Evolutionary conservation across 208 protist genomes (phyloP), one percentile per base, ranked within the genome.

Genomic region (Trypanosoma cruzi): DNA sequence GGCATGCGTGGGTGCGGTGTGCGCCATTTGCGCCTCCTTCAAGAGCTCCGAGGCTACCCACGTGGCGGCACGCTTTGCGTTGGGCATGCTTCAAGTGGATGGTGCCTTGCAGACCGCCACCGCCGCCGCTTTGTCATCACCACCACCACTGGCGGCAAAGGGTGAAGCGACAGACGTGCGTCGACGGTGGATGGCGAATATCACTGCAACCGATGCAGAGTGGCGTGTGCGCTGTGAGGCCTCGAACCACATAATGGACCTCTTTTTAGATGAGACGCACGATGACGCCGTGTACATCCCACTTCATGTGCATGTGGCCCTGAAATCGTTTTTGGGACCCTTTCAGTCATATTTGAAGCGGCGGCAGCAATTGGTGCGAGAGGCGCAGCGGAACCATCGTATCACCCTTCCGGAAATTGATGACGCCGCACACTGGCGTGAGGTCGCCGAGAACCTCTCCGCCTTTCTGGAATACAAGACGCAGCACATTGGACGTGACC

Each of bases 391-490:
- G 1, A 64, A 79, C 55, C 79, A 85, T 52, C 64, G 66, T 8
- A 29, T 89, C 2, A 73, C 55, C 6, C 65, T 72, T 14, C 63
- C 59, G 57, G 79, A 80, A 36, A 57, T 82, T 7, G 63, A 80
- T 13, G 84, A 88, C 13, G 70, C 63, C 18, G 81, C 71, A 57
- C 73, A 85, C 70, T 91, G 85, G 86, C 59, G 57, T 2, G 89
- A 94, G 68, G 71, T 94, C 24, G 46, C 62, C 28, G 84, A 92
- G 31, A 94, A 94, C 64, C 68, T 94, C 29, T 65, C 44, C 4
- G 89, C 81, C 18, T 94, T 94, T 56, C 44, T 94, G 31, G 68
- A 77, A 13, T 94, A 94, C 78, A 94, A 92, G 66, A 59, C 52
- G 16, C 58, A 78, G 29, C 46, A 88, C 52, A 71, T 74, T 67